A percentile compares a stretch with the other conserved stretches of the same genome.
Evolutionary conservation across 352 stramenopile species (phyloP).

Genomic region (Albugo candida): DNA sequence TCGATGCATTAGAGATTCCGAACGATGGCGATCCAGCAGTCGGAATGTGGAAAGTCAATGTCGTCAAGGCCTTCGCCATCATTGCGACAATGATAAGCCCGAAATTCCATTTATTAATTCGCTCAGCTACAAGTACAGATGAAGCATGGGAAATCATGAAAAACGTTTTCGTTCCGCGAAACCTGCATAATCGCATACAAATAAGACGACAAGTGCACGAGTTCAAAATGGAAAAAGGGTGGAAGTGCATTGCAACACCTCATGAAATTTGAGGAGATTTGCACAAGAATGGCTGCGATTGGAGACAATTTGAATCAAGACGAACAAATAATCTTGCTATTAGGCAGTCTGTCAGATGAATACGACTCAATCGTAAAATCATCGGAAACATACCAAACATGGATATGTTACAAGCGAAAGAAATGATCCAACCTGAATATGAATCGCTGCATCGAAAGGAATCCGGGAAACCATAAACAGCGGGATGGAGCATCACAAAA

Average conservation of each 20-base stretch:
- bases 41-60: slow-evolving; percentile 2
- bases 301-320: slow-evolving; percentile 6
- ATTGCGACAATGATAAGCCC: background rate
- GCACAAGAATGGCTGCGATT: slow-evolving; percentile 3
- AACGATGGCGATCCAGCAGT: background rate
- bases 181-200: slow-evolving; percentile 9
- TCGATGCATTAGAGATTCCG: slow-evolving; percentile 4
- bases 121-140: background rate
- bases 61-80: background rate
- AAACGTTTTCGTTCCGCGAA: slow-evolving; percentile 10
- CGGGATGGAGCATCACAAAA: no score
- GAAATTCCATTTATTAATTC: slow-evolving; percentile 7
- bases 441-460: background rate
- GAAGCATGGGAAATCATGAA: slow-evolving; percentile 9
- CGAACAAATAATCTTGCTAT: slow-evolving; percentile 1
- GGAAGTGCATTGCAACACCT: slow-evolving; percentile 8
- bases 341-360: slow-evolving; percentile 6
- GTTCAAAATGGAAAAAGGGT: slow-evolving; percentile 2
- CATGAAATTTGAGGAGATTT: slow-evolving; percentile 10
- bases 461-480: no score
- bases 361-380: slow-evolving; percentile 11
- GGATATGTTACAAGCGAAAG: slow-evolving; percentile 6
- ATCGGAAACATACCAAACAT: slow-evolving; percentile 3
- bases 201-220: slow-evolving; percentile 9
- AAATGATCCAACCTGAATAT: slow-evolving; percentile 9